Percentiles rank a stretch among this genome's conserved stretches.
phyloP scores from a whole-genome alignment of 441 rosid species.

The Euphorbia celastroides region DNA sequence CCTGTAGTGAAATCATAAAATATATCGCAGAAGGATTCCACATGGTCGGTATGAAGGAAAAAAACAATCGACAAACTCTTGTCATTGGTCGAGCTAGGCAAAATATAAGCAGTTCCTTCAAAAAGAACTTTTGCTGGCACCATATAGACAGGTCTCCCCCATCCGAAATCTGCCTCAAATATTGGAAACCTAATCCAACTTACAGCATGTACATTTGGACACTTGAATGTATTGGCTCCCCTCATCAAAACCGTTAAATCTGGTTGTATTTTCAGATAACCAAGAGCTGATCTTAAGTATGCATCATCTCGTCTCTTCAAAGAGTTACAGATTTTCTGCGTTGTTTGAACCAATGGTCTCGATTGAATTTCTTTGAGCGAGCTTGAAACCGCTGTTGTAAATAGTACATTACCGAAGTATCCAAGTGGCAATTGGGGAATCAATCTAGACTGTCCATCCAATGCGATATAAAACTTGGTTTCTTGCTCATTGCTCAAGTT shows the following conservation, averaged over 20 bases:
- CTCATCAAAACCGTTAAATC: background rate
- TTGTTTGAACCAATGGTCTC: conserved; percentile 1
- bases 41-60: background rate
- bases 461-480: background rate
- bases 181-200: conserved; percentile 3
- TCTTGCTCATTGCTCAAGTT: background rate
- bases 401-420: conserved; percentile 11
- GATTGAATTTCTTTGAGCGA: conserved; percentile 1
- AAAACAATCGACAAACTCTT: background rate
- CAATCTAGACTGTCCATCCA: conserved; percentile 12
- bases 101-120: background rate
- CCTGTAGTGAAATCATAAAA: background rate
- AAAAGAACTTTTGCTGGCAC: too few relatives aligned
- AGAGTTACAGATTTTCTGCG: background rate
- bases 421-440: conserved; percentile 16
- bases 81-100: background rate
- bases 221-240: background rate
- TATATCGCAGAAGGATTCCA: background rate
- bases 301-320: conserved; percentile 4
- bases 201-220: conserved; percentile 4
- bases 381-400: background rate
- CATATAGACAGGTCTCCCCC: too few relatives aligned
- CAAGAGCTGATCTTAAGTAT: conserved; percentile 15
- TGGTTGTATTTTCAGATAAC: background rate
- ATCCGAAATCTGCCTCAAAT: too few relatives aligned